Base-by-base conservation (phyloP, 352 stramenopile species). In the Pythium scleroteichum region DNA sequence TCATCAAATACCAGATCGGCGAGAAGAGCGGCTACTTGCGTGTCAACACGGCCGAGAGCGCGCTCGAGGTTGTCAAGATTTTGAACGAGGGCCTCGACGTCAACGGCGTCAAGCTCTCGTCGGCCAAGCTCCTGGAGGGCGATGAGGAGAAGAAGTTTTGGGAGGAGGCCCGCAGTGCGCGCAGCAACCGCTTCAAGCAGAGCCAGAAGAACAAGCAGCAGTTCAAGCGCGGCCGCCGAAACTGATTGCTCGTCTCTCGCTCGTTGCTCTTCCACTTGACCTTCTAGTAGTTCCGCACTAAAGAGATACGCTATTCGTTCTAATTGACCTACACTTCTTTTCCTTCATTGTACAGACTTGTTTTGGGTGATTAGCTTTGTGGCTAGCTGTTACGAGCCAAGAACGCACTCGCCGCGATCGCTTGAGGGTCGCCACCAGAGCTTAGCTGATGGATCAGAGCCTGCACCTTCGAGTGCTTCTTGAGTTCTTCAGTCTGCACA, bases 101-200 rank as follows among this genome's bases (percentile, higher is more conserved):
- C 2, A 91, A 89, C 56, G 82, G 78, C 22, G 72, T 82, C 45
- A 87, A 80, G 67, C 77, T 94, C 50, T 32, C 55, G 9, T 76
- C 71, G 44, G 84, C 82, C 17, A 68, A 60, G 26, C 49, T 94
- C 22, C 66, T 94, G 40, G 73, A 85, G 6, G 86, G 84, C 33
- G 82, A 94, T 0, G 82, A 90, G 44, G 86, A 95, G 66, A 92
- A 93, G 70, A 69, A 84, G 53, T 95, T 95, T 64, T 95, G 86
- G 86, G 70, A 85, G 32, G 84, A 92, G 46, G 84, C 82, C 40
- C 84, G 83, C 45, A 77, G 63, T 44, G 79, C 83, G 19, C 84
- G 86, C 51, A 74, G 66, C 64, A 90, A 83, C 63, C 86, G 86
- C 66, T 92, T 92, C 61, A 90, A 90, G 74, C 79, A 91, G 61